These are phyloP conservation scores for Pseudogymnoascus sp. DNA, from an alignment of 2,329 filamentous ascomycete genomes.

Conservation along the genomic window DNA sequence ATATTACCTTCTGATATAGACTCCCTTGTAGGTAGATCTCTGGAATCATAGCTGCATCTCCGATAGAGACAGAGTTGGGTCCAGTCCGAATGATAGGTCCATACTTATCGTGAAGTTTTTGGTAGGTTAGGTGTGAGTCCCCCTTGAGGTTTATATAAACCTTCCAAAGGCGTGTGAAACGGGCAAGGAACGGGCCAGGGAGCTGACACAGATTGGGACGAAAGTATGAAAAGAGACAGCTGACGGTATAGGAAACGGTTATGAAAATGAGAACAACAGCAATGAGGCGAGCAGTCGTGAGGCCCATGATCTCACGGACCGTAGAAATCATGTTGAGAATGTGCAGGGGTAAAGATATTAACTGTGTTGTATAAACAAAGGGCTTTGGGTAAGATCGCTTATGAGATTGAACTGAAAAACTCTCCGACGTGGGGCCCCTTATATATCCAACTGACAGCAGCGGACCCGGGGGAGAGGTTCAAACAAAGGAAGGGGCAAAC, in stretches of 20 bases:
- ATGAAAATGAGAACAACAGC: not conserved
- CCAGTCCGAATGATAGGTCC: slow-evolving; percentile 12
- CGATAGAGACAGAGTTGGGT: slow-evolving; percentile 7
- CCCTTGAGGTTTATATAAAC: not conserved
- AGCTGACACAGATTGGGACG: slow-evolving; percentile 10
- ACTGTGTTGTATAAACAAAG: not conserved
- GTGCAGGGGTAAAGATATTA: not conserved
- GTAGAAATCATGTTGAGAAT: not conserved
- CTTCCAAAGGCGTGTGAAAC: slow-evolving; percentile 12
- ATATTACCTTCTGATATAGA: slow-evolving; percentile 7
- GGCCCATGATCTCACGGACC: not conserved
- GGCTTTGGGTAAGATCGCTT: no score
- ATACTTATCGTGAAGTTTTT: slow-evolving; percentile 6
- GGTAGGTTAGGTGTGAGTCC: not conserved
- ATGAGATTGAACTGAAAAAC: not conserved
- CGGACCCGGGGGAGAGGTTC: not conserved
- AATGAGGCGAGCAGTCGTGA: not conserved
- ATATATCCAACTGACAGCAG: not conserved
- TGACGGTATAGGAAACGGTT: not conserved
- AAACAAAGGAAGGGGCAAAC: not conserved
- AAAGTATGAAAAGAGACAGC: not conserved
- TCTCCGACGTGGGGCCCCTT: not conserved
- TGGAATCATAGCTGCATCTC: not conserved
- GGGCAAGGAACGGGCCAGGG: slow-evolving; percentile 21
- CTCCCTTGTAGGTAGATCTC: slow-evolving; percentile 11